Conservation (phyloP, 208 protist genomes). For the Leishmania mexicana region DNA sequence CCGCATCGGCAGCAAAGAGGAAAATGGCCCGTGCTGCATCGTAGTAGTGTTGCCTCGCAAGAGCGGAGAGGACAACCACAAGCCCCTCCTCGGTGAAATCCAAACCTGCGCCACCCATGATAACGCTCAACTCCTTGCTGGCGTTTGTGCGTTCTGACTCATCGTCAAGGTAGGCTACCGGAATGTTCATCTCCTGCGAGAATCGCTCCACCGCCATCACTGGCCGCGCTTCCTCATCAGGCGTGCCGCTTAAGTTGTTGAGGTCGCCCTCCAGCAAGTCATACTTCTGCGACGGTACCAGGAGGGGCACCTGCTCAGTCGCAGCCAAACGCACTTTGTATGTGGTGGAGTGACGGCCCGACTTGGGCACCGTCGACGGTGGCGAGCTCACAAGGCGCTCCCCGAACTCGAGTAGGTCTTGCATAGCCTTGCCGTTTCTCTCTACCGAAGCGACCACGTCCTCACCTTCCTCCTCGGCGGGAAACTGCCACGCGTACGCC, state of each 20-base stretch:
- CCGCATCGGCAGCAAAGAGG: constrained; percentile 64
- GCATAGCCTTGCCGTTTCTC: constrained; percentile 60
- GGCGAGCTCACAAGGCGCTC: constrained; percentile 53
- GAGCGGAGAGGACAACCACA: constrained; percentile 65
- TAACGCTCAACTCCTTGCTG: constrained; percentile 69
- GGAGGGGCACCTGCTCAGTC: constrained; percentile 1
- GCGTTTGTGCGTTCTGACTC: constrained; percentile 73
- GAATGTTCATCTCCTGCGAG: constrained; percentile 55
- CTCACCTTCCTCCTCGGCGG: constrained; percentile 77
- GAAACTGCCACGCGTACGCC: constrained; percentile 93
- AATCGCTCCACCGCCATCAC: constrained; percentile 53
- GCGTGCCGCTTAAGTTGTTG: not conserved
- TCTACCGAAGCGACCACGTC: constrained; percentile 52
- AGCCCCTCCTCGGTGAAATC: constrained; percentile 88
- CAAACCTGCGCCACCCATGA: constrained; percentile 64
- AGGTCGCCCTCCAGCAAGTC: constrained; percentile 47
- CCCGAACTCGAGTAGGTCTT: constrained; percentile 64
- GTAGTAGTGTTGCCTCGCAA: constrained; percentile 64
- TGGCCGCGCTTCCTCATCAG: not conserved
- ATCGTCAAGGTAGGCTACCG: constrained; percentile 88
- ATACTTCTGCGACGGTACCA: constrained; percentile 33
- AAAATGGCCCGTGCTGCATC: constrained; percentile 73
- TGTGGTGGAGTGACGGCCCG: constrained; percentile 42
- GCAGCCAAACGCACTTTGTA: constrained; percentile 28
- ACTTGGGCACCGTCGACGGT: constrained; percentile 44